Evolutionary conservation across 2,329 filamentous ascomycete species (phyloP).

Genomic region (Scedosporium boydii): DNA sequence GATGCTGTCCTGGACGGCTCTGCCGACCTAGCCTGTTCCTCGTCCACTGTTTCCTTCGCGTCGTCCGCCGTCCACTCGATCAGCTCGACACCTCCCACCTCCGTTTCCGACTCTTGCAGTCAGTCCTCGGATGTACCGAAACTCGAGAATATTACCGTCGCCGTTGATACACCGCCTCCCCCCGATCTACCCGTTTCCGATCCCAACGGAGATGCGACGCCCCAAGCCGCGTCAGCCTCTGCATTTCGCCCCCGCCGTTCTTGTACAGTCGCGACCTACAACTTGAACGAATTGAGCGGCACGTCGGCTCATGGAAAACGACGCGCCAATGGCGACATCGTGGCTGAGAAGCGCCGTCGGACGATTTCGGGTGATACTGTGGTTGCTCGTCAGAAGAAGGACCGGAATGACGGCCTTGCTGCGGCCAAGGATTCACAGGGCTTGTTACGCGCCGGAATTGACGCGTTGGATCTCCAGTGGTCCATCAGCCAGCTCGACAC

Average conservation of each 20-base stretch:
- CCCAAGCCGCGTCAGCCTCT: constrained; percentile 16
- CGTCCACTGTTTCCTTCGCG: neutral
- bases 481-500: constrained; percentile 28
- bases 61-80: constrained; percentile 4
- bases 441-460: neutral
- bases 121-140: constrained; percentile 36
- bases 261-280: constrained; percentile 36
- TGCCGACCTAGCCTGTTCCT: neutral
- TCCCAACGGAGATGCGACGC: constrained; percentile 4
- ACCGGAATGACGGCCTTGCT: neutral
- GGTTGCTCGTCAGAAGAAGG: neutral
- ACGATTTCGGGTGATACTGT: neutral
- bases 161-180: constrained; percentile 6
- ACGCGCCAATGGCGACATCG: constrained; percentile 40
- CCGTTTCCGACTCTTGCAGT: constrained; percentile 52
- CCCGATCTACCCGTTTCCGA: constrained; percentile 16
- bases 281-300: constrained; percentile 52
- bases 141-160: constrained; percentile 17
- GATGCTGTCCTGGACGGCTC: neutral
- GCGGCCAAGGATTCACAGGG: constrained; percentile 11
- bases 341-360: constrained; percentile 32
- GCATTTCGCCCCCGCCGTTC: constrained; percentile 41
- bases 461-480: constrained; percentile 22
- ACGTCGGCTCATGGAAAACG: constrained; percentile 51
- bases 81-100: constrained; percentile 30